Percentiles rank a stretch among this genome's conserved stretches.
phyloP scores from a whole-genome alignment of 2,329 filamentous ascomycete species.

The Rachicladosporium sp. region DNA sequence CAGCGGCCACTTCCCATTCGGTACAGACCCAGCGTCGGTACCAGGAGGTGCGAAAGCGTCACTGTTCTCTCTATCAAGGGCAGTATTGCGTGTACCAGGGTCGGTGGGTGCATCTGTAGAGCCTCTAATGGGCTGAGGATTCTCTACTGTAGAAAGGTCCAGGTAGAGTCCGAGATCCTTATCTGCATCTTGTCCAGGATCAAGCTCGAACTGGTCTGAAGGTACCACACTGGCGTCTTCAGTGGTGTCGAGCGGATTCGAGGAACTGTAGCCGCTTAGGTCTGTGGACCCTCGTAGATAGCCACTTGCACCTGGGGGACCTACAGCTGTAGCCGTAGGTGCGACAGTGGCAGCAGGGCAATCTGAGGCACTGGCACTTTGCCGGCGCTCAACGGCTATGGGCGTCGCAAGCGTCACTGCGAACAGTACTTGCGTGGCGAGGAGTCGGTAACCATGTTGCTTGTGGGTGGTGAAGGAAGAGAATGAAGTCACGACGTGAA shows the following conservation, averaged over 20 bases:
- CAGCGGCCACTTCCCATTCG: conserved; percentile 32
- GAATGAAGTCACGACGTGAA: no score
- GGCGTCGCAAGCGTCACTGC: no score
- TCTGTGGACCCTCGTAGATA: conserved; percentile 22
- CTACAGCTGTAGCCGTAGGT: conserved; percentile 12
- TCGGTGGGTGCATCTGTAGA: conserved; percentile 26
- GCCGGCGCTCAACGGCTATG: no score
- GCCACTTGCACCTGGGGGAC: conserved; percentile 25
- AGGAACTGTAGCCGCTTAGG: conserved; percentile 24
- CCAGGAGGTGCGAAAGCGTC: conserved; percentile 28
- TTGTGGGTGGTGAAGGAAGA: no score
- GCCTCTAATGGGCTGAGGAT: conserved; percentile 30
- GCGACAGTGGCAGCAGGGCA: background rate
- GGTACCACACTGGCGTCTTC: conserved; percentile 22
- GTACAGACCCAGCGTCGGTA: conserved; percentile 27
- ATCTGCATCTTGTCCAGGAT: conserved; percentile 25
- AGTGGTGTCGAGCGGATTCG: conserved; percentile 18
- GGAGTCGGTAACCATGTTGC: no score
- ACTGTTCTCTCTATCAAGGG: conserved; percentile 28
- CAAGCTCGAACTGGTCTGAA: conserved; percentile 25
- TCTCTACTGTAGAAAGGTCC: conserved; percentile 26
- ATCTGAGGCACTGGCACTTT: no score
- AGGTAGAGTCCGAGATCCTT: conserved; percentile 27
- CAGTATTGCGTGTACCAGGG: conserved; percentile 23
- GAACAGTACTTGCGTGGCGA: no score